phyloP scores from a whole-genome alignment of 2,329 filamentous ascomycete genomes.

The Lasiodiplodia sp. region DNA sequence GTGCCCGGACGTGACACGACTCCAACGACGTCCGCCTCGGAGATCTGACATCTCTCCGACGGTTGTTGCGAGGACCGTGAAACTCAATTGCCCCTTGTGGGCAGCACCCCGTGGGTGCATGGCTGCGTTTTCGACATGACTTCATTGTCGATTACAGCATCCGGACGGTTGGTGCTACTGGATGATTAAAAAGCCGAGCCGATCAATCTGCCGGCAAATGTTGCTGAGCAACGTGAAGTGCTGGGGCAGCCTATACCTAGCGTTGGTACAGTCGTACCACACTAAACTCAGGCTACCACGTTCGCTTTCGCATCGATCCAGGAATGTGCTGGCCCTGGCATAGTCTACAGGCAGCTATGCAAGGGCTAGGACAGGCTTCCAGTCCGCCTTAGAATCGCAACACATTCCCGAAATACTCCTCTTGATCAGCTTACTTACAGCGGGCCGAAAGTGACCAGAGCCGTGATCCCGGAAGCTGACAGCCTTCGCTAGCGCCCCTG shows the following conservation, averaged over 20 bases:
- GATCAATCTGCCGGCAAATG: constrained; percentile 19
- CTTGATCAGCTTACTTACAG: constrained; percentile 25
- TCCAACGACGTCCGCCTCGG: not conserved
- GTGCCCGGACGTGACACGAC: constrained; percentile 16
- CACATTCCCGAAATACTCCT: constrained; percentile 21
- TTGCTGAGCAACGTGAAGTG: constrained; percentile 1
- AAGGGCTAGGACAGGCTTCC: constrained; percentile 18
- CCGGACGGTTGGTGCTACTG: not conserved
- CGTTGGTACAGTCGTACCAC: not conserved
- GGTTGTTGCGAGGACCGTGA: not conserved
- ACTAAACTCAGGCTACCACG: not conserved
- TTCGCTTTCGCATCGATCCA: constrained; percentile 14
- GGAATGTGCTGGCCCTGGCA: constrained; percentile 6
- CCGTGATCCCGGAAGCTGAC: constrained; percentile 23
- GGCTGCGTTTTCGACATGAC: not conserved
- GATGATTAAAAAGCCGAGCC: not conserved
- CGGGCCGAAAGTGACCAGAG: constrained; percentile 18
- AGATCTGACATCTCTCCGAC: constrained; percentile 12
- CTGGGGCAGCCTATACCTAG: constrained; percentile 11
- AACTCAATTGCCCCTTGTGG: constrained; percentile 12
- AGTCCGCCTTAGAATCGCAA: constrained; percentile 15
- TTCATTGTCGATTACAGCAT: constrained; percentile 1
- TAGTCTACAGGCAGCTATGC: not conserved
- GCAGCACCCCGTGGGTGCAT: constrained; percentile 12
- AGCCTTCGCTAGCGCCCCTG: constrained; percentile 17